Conservation (phyloP, 2,329 filamentous ascomycete genomes). For the Lasiodiplodia gonubiensis region DNA sequence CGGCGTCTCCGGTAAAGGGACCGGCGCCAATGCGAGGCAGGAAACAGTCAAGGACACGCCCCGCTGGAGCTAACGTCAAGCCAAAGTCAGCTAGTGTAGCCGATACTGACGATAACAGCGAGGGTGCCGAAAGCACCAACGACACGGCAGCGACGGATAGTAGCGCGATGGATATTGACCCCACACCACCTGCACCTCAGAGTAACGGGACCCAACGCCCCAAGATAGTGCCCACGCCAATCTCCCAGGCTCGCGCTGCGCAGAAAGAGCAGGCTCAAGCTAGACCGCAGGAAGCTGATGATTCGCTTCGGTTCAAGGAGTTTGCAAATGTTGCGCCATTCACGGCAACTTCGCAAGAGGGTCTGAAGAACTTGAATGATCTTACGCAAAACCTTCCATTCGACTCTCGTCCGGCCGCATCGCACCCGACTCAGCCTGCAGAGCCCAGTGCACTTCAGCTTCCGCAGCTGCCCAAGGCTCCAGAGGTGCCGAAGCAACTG, state of each 20-base stretch:
- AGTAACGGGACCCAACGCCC: conserved; percentile 32
- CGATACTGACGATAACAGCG: conserved; percentile 16
- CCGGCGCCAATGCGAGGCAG: conserved; percentile 18
- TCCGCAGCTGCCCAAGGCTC: conserved; percentile 59
- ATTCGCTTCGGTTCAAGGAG: conserved; percentile 48
- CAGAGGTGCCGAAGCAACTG: conserved; percentile 51
- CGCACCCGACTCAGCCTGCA: conserved; percentile 49
- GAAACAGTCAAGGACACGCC: conserved; percentile 22
- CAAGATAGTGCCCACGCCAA: conserved; percentile 31
- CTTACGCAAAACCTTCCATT: conserved; percentile 64
- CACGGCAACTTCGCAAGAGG: conserved; percentile 48
- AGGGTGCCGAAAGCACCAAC: conserved; percentile 33
- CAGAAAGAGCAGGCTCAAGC: conserved; percentile 22
- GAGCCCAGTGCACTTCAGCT: conserved; percentile 52
- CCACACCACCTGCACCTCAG: conserved; percentile 35
- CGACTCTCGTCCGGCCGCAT: conserved; percentile 57
- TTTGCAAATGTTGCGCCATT: conserved; percentile 59
- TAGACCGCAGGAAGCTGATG: background rate
- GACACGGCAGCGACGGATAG: conserved; percentile 29
- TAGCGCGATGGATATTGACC: conserved; percentile 58
- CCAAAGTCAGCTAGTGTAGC: conserved; percentile 21
- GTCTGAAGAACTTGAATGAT: conserved; percentile 60
- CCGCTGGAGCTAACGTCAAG: conserved; percentile 6
- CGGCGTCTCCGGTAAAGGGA: conserved; percentile 33
- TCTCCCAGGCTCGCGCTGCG: conserved; percentile 13